Evolutionary conservation across 306 rosid species (phyloP).

Genomic region (Vicia faba): DNA sequence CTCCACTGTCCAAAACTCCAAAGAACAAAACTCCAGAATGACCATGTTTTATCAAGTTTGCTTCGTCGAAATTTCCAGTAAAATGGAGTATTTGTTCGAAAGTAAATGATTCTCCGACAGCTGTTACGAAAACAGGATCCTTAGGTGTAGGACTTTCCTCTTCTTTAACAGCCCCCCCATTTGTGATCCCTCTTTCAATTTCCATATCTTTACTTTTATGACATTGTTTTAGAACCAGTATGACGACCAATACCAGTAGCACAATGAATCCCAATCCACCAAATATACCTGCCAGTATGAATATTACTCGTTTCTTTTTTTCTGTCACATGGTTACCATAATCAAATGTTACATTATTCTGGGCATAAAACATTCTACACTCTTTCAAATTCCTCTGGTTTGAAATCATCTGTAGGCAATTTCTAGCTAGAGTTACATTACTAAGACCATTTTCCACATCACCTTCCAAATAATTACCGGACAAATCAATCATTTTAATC

Average conservation of each 20-base stretch:
- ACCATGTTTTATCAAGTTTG: constrained; percentile 75
- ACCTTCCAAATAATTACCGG: constrained; percentile 80
- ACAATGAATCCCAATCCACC: constrained; percentile 76
- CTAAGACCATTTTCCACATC: constrained; percentile 37
- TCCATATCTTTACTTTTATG: constrained; percentile 37
- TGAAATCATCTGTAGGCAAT: constrained; percentile 57
- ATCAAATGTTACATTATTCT: constrained; percentile 46
- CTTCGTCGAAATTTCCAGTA: constrained; percentile 66
- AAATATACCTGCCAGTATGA: constrained; percentile 70
- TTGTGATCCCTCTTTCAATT: constrained; percentile 49
- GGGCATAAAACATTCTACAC: constrained; percentile 62
- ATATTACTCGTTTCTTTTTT: constrained; percentile 50
- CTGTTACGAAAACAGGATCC: constrained; percentile 44
- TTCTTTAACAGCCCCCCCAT: constrained; percentile 55
- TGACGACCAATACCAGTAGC: constrained; percentile 55
- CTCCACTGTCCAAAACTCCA: constrained; percentile 61
- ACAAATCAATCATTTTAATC: constrained; percentile 57
- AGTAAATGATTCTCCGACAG: constrained; percentile 64
- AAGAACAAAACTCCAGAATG: constrained; percentile 83
- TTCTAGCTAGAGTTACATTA: constrained; percentile 51
- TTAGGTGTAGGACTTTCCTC: constrained; percentile 57
- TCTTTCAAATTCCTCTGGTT: constrained; percentile 58
- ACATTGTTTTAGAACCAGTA: constrained; percentile 49
- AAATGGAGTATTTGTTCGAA: constrained; percentile 64
- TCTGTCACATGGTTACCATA: constrained; percentile 36